These are phyloP conservation scores for Mortierella sp. DNA, from an alignment of 371 early-diverging fungal genomes.

Conservation along the genomic window DNA sequence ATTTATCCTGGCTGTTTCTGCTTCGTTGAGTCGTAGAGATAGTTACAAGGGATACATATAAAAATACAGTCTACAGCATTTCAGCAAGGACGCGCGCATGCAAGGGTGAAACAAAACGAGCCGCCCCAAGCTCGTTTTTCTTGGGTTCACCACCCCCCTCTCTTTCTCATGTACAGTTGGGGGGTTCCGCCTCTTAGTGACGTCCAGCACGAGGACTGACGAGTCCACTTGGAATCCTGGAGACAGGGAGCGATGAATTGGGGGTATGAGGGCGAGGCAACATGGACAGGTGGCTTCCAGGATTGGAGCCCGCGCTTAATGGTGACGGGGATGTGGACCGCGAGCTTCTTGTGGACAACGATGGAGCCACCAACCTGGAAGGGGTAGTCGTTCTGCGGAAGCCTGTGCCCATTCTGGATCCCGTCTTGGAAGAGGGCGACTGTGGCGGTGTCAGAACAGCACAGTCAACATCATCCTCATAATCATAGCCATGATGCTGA, in stretches of 20 bases:
- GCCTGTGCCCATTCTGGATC: constrained; percentile 8
- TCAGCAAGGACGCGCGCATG: not conserved
- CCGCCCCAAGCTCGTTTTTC: not conserved
- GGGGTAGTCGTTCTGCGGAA: constrained; percentile 22
- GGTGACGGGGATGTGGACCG: constrained; percentile 24
- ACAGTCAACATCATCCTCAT: constrained; percentile 20
- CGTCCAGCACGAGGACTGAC: constrained; percentile 41
- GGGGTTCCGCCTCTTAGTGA: too few species aligned
- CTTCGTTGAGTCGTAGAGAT: too few species aligned
- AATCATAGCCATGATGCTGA: constrained; percentile 1
- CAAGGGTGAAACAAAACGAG: not conserved
- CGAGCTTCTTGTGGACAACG: constrained; percentile 20
- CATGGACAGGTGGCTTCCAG: constrained; percentile 4
- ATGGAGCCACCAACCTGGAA: constrained; percentile 15
- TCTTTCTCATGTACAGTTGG: constrained; percentile 11
- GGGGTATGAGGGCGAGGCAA: constrained; percentile 30
- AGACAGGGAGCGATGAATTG: too few species aligned
- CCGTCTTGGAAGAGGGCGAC: constrained; percentile 20
- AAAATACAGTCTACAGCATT: constrained; percentile 12
- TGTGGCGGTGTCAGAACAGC: constrained; percentile 39
- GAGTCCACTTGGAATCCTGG: constrained; percentile 22
- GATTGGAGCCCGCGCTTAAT: too few species aligned
- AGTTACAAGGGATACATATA: too few species aligned
- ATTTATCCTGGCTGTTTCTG: too few species aligned
- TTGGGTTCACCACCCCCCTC: not conserved